These are phyloP conservation scores for Penicillium alfredii DNA, from an alignment of 495 filamentous ascomycete species.

Conservation along the genomic window DNA sequence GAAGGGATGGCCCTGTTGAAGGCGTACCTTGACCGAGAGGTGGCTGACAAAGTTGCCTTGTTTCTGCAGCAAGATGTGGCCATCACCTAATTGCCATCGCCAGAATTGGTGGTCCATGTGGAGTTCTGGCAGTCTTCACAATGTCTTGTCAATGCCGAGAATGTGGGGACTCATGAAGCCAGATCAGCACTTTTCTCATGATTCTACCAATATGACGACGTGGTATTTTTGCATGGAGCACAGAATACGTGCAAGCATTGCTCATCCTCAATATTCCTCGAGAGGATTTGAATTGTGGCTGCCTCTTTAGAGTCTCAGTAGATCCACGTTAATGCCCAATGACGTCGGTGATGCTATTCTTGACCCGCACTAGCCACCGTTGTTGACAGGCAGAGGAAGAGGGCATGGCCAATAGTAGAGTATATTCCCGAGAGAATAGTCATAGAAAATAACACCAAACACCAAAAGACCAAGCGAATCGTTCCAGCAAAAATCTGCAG, in stretches of 20 bases:
- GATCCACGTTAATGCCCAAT: conserved; percentile 25
- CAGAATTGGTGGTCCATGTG: too few species aligned
- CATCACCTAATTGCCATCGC: not conserved
- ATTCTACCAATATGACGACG: too few species aligned
- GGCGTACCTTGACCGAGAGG: not conserved
- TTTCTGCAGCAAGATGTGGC: not conserved
- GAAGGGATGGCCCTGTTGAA: conserved; percentile 21
- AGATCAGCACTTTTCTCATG: too few species aligned
- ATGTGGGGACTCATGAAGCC: too few species aligned
- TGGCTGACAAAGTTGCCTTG: not conserved
- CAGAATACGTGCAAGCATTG: too few species aligned
- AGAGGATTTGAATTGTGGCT: too few species aligned
- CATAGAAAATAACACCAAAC: conserved; percentile 1
- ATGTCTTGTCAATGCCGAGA: too few species aligned
- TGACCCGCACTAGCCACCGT: conserved; percentile 20
- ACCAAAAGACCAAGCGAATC: not conserved
- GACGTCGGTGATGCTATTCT: conserved; percentile 29
- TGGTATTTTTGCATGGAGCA: too few species aligned
- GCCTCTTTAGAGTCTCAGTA: not conserved
- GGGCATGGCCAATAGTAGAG: not conserved
- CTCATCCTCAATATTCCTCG: too few species aligned
- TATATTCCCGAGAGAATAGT: not conserved
- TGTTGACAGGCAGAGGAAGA: conserved; percentile 4
- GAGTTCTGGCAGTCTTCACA: too few species aligned
- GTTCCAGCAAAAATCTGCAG: not conserved